Base-by-base conservation (phyloP, 805 yeast genomes). In the Grigorovia jiainica region DNA sequence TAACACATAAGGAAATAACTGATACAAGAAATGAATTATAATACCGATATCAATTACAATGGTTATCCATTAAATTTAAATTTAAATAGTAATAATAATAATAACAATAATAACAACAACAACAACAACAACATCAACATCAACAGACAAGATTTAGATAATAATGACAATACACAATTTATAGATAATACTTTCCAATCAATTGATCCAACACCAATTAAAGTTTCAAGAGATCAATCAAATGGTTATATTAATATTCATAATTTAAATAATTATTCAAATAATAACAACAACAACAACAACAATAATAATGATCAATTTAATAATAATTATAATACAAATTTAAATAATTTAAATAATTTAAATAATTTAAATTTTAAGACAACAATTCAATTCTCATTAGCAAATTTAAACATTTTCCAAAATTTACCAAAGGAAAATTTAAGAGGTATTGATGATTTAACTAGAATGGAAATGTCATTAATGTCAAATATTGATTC, bases 391-490 rank as follows among this genome's bases (percentile, higher is more conserved):
- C 64, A 57, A 38, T 57, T 53, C 34, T 54, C 63, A 7, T 39
- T 60, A 21, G 53, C 58, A 1, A 59, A 58, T 38, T 46, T 60
- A 39, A 57, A 50, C 18, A 53, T 60, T 10, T 60, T 58, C 45
- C 62, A 60, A 38, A 54, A 52, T 38, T 45, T 60, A 42, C 65
- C 65, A 19, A 48, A 48, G 25, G 61, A 58, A 33, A 51, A 62
- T 4, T 64, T 66, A 42, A 69, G 70, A 46, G 95, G 95, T 13
- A 72, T 76, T 4, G 77, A 78, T 37, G 76, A 77, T 41, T 61
- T 80, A 47, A 71, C 73, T 10, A 71, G 95, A 46, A 76, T 87
- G 53, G 71, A 72, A 48, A 72, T 87, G 78, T 78, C 92, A 4
- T 70, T 87, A 45, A 68, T 71, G 45, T 73, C 82, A 16, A 82